These are phyloP conservation scores for Syzygium syzygioides DNA, from an alignment of 441 rosid species.

Conservation along the genomic window DNA sequence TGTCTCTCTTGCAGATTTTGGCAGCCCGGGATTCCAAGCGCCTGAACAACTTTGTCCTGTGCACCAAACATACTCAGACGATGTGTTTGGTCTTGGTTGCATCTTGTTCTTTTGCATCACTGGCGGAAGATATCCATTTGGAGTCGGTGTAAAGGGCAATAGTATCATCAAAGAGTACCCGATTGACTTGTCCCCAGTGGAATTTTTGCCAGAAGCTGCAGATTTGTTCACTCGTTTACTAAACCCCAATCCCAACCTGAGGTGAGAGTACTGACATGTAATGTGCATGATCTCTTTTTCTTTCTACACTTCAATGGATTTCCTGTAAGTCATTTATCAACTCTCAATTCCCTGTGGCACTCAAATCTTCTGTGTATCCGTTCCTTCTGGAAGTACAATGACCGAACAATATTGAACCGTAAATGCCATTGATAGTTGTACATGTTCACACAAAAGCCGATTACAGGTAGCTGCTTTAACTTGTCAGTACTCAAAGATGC, in stretches of 20 bases:
- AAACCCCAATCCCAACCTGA: slow-evolving; percentile 59
- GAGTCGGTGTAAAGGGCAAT: slow-evolving; percentile 78
- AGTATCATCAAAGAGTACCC: slow-evolving; percentile 61
- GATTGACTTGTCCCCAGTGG: slow-evolving; percentile 55
- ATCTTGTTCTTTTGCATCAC: slow-evolving; percentile 77
- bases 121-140: slow-evolving; percentile 83
- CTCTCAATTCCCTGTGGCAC: neutral
- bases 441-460: neutral
- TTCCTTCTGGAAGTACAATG: neutral
- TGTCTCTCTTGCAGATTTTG: slow-evolving; percentile 57
- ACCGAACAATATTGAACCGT: neutral
- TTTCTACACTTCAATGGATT: neutral
- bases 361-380: neutral
- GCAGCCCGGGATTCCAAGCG: slow-evolving; percentile 95
- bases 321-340: neutral
- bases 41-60: slow-evolving; percentile 80
- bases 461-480: neutral
- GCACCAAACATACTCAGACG: slow-evolving; percentile 88
- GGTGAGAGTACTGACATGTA: slow-evolving; percentile 32
- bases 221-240: slow-evolving; percentile 62
- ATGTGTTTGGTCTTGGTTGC: slow-evolving; percentile 74
- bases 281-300: neutral
- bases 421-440: neutral
- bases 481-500: neutral
- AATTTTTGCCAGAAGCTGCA: slow-evolving; percentile 65